A percentile compares a stretch with the other conserved stretches of the same genome.
Evolutionary conservation across 306 rosid genomes (phyloP).

Genomic region (Fragaria vesca): DNA sequence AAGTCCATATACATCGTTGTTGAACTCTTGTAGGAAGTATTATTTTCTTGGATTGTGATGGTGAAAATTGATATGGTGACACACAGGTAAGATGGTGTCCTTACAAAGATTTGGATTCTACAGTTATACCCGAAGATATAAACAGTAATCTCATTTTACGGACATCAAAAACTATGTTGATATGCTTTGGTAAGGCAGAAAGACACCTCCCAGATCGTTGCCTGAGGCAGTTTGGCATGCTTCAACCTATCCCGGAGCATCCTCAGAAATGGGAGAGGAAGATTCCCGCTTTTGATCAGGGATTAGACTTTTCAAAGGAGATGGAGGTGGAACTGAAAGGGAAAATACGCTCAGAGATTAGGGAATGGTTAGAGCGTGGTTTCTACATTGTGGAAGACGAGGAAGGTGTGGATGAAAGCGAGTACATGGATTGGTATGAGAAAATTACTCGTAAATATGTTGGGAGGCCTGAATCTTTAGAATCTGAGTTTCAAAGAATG

Average conservation of each 20-base stretch:
- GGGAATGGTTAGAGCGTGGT: constrained; percentile 61
- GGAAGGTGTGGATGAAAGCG: constrained; percentile 37
- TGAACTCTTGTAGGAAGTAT: not conserved
- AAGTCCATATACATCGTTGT: constrained; percentile 29
- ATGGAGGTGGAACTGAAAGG: constrained; percentile 33
- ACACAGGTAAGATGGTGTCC: constrained; percentile 77
- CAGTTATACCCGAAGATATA: constrained; percentile 63
- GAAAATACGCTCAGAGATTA: constrained; percentile 49
- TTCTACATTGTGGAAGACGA: constrained; percentile 38
- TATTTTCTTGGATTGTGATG: not conserved
- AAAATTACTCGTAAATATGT: constrained; percentile 62
- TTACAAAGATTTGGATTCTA: constrained; percentile 57
- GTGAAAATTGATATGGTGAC: constrained; percentile 19
- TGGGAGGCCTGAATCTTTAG: constrained; percentile 66
- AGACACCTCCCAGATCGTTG: constrained; percentile 75
- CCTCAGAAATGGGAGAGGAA: constrained; percentile 72
- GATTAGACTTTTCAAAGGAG: constrained; percentile 42
- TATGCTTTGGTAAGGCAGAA: constrained; percentile 82
- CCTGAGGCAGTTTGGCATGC: constrained; percentile 72
- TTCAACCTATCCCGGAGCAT: constrained; percentile 64
- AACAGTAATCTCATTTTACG: constrained; percentile 40
- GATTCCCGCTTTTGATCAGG: constrained; percentile 59
- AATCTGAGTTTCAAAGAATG: constrained; percentile 72
- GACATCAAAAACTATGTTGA: constrained; percentile 65
- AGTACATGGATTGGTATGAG: constrained; percentile 64